Conservation (phyloP, 2,329 filamentous ascomycete species). For the Xylogone sp. region DNA sequence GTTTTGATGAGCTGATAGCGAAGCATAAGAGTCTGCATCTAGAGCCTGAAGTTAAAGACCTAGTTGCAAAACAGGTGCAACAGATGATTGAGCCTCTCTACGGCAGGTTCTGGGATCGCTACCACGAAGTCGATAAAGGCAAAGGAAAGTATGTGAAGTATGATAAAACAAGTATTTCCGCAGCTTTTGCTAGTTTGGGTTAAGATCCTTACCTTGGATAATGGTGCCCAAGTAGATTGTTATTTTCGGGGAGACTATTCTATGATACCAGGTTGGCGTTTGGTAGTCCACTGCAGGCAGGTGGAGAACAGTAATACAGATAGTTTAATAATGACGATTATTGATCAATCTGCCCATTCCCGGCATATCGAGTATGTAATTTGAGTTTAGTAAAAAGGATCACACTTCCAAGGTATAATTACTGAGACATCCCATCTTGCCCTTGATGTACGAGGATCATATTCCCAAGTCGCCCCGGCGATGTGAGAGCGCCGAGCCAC, state of each 20-base stretch:
- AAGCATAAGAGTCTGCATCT: slow-evolving; percentile 82
- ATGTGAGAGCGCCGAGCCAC: too few species aligned
- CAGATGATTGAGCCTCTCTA: slow-evolving; percentile 93
- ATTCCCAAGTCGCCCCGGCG: too few species aligned
- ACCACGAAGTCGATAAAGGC: slow-evolving; percentile 96
- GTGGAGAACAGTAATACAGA: not conserved
- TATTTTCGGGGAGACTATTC: not conserved
- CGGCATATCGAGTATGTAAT: too few species aligned
- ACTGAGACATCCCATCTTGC: too few species aligned
- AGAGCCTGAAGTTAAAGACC: slow-evolving; percentile 82
- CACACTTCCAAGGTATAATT: too few species aligned
- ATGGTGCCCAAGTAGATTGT: too few species aligned
- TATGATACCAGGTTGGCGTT: not conserved
- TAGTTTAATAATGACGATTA: not conserved
- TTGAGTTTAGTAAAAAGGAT: too few species aligned
- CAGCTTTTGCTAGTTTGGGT: slow-evolving; percentile 40
- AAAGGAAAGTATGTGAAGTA: slow-evolving; percentile 99
- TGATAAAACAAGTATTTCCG: slow-evolving; percentile 77
- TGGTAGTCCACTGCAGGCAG: not conserved
- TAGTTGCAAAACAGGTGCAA: slow-evolving; percentile 80
- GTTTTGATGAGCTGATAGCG: slow-evolving; percentile 83
- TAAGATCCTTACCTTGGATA: not conserved
- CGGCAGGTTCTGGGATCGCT: slow-evolving; percentile 92
- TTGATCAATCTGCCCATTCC: not conserved
- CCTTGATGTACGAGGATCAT: too few species aligned